Base-by-base conservation (phyloP, 2,329 filamentous ascomycete species). In the Dryadomyces quercus-mongolicae region DNA sequence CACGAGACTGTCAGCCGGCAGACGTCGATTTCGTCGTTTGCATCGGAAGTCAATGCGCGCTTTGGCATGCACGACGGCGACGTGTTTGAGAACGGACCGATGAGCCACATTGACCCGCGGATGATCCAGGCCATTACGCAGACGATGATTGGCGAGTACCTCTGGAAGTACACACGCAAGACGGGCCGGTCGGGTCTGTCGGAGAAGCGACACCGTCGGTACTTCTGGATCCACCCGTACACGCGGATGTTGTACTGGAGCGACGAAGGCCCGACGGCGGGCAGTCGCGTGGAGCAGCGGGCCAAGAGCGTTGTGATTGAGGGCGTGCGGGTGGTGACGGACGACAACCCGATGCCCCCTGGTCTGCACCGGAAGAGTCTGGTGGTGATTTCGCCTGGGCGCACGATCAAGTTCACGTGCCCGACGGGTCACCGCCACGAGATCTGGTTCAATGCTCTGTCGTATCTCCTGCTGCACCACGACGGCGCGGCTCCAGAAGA, bases 51-150 rank as follows among this genome's bases (percentile, higher is more conserved):
- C 20, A 93, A 98, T 63, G 84, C 84, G 56, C 81, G 92, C 44
- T 97, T 98, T 75, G 90, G 94, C 65, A 84, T 89, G 44, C 77
- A 81, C 12, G 70, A 78, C 55, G 78, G 78, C 66, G 56, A 59
- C 40, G 57, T 57, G 2, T 60, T 58, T 45, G 60, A 71, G 72
- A 69, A 72, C 49, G 84, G 84, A 15, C 80, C 16, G 42, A n/a
- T 44, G 42, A 16, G 42, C 42, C 42, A 80, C 59, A 95, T 90
- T 5, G 93, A 98, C 70, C 92, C 92, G 58, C 87, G 92, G 62
- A 96, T 98, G 90, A 97, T 98, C 61, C 90, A 96, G 71, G 93
- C 93, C 50, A 96, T 98, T 60, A 98, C 93, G 2, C 92, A 98
- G 70, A 97, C 93, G 18, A 98, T 98, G 93, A 97, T 98, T 65